Percentiles rank a stretch among this genome's conserved stretches.
phyloP scores from a whole-genome alignment of 805 yeast genomes.

The Schizosaccharomyces japonicus region DNA sequence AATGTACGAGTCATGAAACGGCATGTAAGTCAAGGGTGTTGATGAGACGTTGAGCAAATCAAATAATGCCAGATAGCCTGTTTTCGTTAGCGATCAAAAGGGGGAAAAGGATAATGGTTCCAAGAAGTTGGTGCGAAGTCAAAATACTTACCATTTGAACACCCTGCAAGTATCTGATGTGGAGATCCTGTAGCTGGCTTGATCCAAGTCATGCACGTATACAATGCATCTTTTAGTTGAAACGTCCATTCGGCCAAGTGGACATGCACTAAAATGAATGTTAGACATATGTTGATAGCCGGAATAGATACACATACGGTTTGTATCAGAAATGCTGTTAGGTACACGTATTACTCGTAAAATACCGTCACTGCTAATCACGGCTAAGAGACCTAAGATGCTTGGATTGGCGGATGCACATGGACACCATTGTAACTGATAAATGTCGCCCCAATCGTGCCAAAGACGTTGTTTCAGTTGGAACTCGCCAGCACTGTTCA shows the following conservation, averaged over 20 bases:
- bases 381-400: not conserved
- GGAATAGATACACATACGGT: not conserved
- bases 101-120: too few relatives aligned
- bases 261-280: not conserved
- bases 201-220: not conserved
- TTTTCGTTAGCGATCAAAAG: too few relatives aligned
- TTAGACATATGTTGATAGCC: not conserved
- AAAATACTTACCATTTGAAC: not conserved
- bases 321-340: not conserved
- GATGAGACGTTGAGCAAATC: not conserved
- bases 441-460: not conserved
- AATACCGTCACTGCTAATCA: not conserved
- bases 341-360: not conserved
- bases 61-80: not conserved
- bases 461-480: not conserved
- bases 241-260: not conserved
- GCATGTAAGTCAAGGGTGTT: not conserved
- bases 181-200: not conserved
- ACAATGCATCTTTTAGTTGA: not conserved
- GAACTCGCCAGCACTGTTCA: not conserved
- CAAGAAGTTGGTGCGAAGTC: too few relatives aligned
- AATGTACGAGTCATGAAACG: not conserved
- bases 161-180: not conserved
- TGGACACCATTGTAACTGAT: not conserved
- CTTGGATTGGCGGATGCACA: not conserved